Evolutionary conservation across 441 rosid genomes (phyloP).

Genomic region (Eruca vesicaria): DNA sequence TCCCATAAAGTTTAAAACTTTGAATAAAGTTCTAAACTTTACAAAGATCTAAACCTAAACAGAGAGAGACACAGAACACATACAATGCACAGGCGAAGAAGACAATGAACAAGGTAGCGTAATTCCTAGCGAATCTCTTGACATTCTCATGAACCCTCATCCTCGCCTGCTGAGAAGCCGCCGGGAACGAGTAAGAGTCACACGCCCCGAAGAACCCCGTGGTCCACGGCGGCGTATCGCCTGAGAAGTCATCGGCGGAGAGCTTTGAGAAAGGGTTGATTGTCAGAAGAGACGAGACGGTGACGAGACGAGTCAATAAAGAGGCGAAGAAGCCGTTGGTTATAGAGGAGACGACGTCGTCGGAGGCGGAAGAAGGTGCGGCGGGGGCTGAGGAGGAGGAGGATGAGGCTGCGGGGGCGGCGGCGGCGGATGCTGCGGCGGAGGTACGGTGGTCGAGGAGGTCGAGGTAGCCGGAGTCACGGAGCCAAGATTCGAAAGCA

Average conservation of each 20-base stretch:
- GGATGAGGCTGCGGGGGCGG: background rate
- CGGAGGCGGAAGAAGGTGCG: slow-evolving; percentile 25
- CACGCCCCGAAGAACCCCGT: slow-evolving; percentile 59
- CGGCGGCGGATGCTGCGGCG: slow-evolving; percentile 26
- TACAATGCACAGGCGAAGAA: slow-evolving; percentile 88
- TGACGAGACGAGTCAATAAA: slow-evolving; percentile 42
- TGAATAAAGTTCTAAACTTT: background rate
- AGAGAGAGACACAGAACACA: slow-evolving; percentile 5
- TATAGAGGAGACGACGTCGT: slow-evolving; percentile 35
- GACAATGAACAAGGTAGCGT: slow-evolving; percentile 70
- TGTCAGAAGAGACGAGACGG: slow-evolving; percentile 59
- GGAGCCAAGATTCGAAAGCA: slow-evolving; percentile 91
- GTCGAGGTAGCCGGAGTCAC: slow-evolving; percentile 94
- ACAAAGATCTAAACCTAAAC: too few species aligned
- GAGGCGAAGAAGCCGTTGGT: slow-evolving; percentile 46
- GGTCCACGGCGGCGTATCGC: slow-evolving; percentile 85
- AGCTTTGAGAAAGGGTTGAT: slow-evolving; percentile 87
- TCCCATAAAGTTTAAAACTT: background rate
- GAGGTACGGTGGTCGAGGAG: slow-evolving; percentile 62
- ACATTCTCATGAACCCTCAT: slow-evolving; percentile 86
- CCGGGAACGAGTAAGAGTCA: slow-evolving; percentile 73
- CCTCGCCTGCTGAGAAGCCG: slow-evolving; percentile 60
- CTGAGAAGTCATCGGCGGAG: slow-evolving; percentile 70
- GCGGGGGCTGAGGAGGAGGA: slow-evolving; percentile 18
- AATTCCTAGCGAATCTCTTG: slow-evolving; percentile 74